Evolutionary conservation across 225 moss, liverwort and hornwort genomes (phyloP), one percentile per base, ranked within the genome.

Genomic region (Asterella californica): DNA sequence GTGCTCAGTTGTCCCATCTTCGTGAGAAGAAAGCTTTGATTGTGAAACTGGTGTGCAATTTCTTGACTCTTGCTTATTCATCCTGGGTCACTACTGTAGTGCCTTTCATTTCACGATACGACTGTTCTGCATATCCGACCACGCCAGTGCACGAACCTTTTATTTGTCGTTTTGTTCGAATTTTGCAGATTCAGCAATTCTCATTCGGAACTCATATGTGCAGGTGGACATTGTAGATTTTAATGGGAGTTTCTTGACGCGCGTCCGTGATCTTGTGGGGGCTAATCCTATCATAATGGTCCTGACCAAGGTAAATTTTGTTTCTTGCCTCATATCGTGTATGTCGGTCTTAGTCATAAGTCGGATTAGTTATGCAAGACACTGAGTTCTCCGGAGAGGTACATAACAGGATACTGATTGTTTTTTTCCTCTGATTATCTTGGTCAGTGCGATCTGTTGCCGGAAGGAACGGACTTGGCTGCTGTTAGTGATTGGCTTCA

Each of bases 161-260:
- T 21, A 9, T 52, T 14, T 64, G 25, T 64, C 25, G 64, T 64
- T 64, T 25, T 22, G 62, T 27, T 32, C 4, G 2, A 64, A 1
- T 14, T 70, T 62, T 62, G 24, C 0, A 24, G 46, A 11, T 71
- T 1, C 24, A 71, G 47, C 24, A 25, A 22, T 47, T 47, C 27
- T 47, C 47, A 48, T 47, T 71, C 1, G 17, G 27, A n/a, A 25
- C n/a, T 61, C n/a, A 27, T 42, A 47, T 71, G 4, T 57, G 65
- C 78, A 99, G 97, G 95, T 99, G 34, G 99, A 99, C 79, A 94
- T 99, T 71, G 95, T 92, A 70, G 99, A 99, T 79, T 99, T 99
- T 80, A 99, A 99, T 89, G 99, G 99, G 67, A 99, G 99, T 79
- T 95, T 99, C 70, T 81, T 99, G 15, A 92, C 90, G 75, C 91